Evolutionary conservation across 305 asterid species (phyloP).

Genomic region (Monarda citriodora): DNA sequence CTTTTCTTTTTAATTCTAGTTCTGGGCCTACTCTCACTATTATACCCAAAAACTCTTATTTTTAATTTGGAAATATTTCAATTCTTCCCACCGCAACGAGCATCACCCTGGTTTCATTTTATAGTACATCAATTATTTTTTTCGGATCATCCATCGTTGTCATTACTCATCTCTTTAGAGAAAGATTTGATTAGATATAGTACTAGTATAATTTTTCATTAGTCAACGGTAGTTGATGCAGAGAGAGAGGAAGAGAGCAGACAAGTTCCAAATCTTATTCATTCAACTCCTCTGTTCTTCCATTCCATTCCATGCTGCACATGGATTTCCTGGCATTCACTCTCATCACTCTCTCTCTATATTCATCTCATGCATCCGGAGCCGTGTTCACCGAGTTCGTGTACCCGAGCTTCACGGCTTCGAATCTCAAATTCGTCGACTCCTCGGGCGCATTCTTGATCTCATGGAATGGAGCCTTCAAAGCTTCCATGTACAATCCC

Average conservation of each 20-base stretch:
- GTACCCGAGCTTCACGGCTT: conserved; percentile 57
- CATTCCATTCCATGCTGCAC: conserved; percentile 2
- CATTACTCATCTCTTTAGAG: conserved; percentile 7
- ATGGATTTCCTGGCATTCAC: conserved; percentile 46
- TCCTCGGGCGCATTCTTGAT: conserved; percentile 49
- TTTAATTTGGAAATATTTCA: too few relatives aligned
- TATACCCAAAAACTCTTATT: too few relatives aligned
- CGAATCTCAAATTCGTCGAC: conserved; percentile 35
- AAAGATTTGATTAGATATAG: conserved; percentile 4
- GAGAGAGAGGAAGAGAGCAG: conserved; percentile 16
- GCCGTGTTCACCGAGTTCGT: conserved; percentile 38
- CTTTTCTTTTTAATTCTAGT: too few relatives aligned
- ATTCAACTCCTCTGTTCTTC: conserved; percentile 22
- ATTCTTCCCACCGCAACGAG: too few relatives aligned
- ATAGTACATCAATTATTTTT: not conserved
- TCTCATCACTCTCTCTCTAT: conserved; percentile 28
- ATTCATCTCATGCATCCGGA: conserved; percentile 22
- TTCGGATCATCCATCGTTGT: conserved; percentile 25
- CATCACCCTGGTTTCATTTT: too few relatives aligned
- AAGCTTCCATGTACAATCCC: conserved; percentile 60
- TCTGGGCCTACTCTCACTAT: too few relatives aligned
- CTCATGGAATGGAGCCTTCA: conserved; percentile 55
- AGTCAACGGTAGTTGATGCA: conserved; percentile 31
- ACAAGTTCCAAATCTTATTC: conserved; percentile 19
- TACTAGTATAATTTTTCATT: conserved; percentile 16